Conservation (phyloP, 2,329 filamentous ascomycete genomes). For the Scedosporium dehoogii region DNA sequence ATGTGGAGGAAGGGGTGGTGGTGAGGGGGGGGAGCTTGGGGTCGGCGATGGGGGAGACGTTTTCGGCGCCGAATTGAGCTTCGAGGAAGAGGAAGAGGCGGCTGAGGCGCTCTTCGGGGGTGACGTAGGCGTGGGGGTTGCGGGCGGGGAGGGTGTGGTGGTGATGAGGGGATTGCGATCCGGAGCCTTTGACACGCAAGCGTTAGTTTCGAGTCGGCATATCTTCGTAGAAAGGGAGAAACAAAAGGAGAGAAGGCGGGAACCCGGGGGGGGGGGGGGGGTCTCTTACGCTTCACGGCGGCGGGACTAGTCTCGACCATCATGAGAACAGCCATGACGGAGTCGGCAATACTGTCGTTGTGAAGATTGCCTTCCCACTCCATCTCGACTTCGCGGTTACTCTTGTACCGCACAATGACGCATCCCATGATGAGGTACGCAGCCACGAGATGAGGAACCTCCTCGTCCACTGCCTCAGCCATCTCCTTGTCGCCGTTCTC, state of each 20-base stretch:
- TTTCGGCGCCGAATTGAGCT: constrained; percentile 82
- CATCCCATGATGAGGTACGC: constrained; percentile 79
- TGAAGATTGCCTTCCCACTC: constrained; percentile 98
- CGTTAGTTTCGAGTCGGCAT: background rate
- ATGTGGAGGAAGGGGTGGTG: constrained; percentile 13
- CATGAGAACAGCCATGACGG: constrained; percentile 84
- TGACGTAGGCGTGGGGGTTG: constrained; percentile 66
- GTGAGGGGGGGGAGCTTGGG: constrained; percentile 41
- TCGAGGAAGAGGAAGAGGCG: constrained; percentile 94
- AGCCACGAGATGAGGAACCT: constrained; percentile 44
- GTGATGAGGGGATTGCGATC: constrained; percentile 22
- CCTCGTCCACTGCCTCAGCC: constrained; percentile 53
- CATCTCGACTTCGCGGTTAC: constrained; percentile 71
- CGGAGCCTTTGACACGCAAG: constrained; percentile 12
- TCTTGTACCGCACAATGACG: constrained; percentile 68
- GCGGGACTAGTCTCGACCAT: constrained; percentile 90
- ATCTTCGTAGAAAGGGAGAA: background rate
- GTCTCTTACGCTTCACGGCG: constrained; percentile 70
- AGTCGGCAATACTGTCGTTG: constrained; percentile 96
- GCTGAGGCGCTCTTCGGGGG: constrained; percentile 66
- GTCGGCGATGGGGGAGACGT: constrained; percentile 65
- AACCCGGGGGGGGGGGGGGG: constrained; percentile 13
- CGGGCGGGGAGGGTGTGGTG: constrained; percentile 26
- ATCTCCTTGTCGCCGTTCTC: constrained; percentile 21
- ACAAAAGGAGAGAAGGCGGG: too few species aligned